These are phyloP conservation scores for Quercus suber DNA, from an alignment of 306 rosid genomes.

Conservation along the genomic window DNA sequence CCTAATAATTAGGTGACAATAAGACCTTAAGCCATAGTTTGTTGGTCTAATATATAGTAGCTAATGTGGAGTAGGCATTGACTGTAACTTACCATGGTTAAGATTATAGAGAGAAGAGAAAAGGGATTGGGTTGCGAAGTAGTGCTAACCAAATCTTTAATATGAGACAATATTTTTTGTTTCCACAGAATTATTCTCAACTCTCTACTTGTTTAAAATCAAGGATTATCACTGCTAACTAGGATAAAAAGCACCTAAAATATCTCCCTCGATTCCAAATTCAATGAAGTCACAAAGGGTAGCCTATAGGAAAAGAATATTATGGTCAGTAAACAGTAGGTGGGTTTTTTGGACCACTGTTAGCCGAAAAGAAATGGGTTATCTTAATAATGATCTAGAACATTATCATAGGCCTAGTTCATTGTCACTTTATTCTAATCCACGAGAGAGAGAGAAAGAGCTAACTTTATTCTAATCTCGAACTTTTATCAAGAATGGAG, in stretches of 20 bases:
- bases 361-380: background rate
- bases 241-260: constrained; percentile 31
- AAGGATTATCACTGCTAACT: constrained; percentile 22
- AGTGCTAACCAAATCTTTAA: constrained; percentile 2
- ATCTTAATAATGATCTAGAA: constrained; percentile 31
- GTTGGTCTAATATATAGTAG: background rate
- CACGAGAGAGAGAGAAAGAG: background rate
- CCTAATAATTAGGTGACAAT: constrained; percentile 10
- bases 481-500: background rate
- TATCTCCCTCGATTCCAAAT: constrained; percentile 48
- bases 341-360: constrained; percentile 36
- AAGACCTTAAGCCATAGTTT: background rate
- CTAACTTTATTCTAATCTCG: background rate
- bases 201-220: constrained; percentile 12
- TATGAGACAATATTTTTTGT: background rate
- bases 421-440: constrained; percentile 36
- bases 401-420: constrained; percentile 29
- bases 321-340: constrained; percentile 27
- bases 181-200: constrained; percentile 14
- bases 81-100: too few species aligned
- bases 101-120: background rate
- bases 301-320: constrained; percentile 39
- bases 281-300: constrained; percentile 35
- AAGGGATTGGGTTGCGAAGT: background rate
- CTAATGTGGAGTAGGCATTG: background rate